Evolutionary conservation across 768 basidiomycete species (phyloP), one percentile per base, ranked within the genome.

Genomic region (Termitomyces sp.): DNA sequence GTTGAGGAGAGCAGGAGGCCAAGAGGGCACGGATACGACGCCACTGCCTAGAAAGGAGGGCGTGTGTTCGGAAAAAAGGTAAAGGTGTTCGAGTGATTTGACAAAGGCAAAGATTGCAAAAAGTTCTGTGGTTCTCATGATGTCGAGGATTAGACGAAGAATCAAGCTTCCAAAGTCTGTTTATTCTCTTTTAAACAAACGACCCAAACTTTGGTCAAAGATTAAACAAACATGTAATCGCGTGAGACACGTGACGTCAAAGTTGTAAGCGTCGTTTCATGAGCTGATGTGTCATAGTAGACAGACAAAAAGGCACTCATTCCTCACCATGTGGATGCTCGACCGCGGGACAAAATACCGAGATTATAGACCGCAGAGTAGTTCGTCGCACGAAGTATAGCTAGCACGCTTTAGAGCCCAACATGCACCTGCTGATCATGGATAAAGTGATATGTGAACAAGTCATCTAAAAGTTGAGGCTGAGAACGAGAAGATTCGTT

Each of bases 71-170:
- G 50, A 37, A 20, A 24, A 2, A 12, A 50, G 22, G 30, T 30
- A 22, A 18, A 57, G 20, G 8, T 11, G n/a, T 13, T 57, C 36
- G 33, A 57, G 55, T 30, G 55, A 48, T 37, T 39, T 58, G 33
- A 46, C 2, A 22, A 44, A 46, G 20, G 57, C 39, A 3, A 45
- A 37, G 33, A 53, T 49, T n/a, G 22, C 18, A 6, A 58, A 44
- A 20, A 58, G 24, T 18, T 44, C 33, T 20, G 30, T 58, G 24
- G 24, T 34, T 58, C 48, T 58, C 57, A 58, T 58, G 27, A 13
- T 42, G 33, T 30, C 20, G 31, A 37, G 22, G 31, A 18, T 22
- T 31, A 31, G 56, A 57, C 18, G 11, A 31, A 27, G 24, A 50
- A 37, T 20, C 15, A 50, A 48, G 27, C 31, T 20, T 33, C 24